Base-by-base conservation (phyloP, 1,284 basidiomycete genomes). In the Austroboletus novae-zelandiae region DNA sequence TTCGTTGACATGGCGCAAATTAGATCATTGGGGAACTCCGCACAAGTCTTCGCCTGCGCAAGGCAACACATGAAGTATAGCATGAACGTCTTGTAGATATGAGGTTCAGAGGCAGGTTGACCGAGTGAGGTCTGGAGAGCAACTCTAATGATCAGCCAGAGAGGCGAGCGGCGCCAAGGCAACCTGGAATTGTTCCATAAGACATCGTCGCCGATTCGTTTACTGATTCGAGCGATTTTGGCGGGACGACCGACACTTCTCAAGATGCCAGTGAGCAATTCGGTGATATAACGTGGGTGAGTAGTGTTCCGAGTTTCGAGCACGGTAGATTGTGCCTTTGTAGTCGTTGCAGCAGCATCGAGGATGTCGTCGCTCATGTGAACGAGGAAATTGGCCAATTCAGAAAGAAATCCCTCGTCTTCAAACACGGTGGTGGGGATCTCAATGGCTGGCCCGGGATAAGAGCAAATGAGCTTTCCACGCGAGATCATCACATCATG, bases 81-180 rank as follows among this genome's bases (percentile, higher is more conserved):
- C 58, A 79, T 73, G 57, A 81, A 81, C 1, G 43, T 20, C 52
- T 81, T 81, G 64, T 80, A 81, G 1, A 57, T 56, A n/a, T 45
- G 45, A n/a, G 43, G 47, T 9, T 15, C 34, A 17, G 9, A 15
- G 15, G 34, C 17, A 9, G 34, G n/a, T 17, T 15, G 34, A 2
- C 1, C 34, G 4, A 35, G 34, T 5, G 34, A 34, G n/a, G 36
- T 37, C 36, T 37, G 36, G 17, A 37, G 17, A 8, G n/a, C 36
- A 18, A 37, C 36, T 10, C 36, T 37, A 9, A 68, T 50, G 13
- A 68, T 52, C 9, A 70, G 61, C 67, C 69, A 71, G 3, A 68
- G 49, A 4, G 68, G 56, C 3, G 63, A 66, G 18, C 36, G 36
- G 7, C 36, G 36, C 36, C 36, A 37, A 5, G 36, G 36, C 10